Base-by-base conservation (phyloP, 176 grass and related monocot species). In the Cocos nucifera region DNA sequence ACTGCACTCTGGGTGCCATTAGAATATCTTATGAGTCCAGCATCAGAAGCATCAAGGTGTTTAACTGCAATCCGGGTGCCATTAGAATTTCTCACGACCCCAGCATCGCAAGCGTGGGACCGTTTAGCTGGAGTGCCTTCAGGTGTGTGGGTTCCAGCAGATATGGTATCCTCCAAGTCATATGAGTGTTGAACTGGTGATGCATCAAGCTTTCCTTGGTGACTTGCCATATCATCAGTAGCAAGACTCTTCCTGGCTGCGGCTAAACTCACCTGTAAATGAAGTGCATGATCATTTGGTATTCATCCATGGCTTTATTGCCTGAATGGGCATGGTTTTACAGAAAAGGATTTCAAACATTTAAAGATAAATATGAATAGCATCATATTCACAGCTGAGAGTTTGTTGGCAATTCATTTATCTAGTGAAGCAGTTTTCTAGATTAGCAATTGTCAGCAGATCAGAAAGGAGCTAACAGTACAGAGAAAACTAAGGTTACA, bases 231-330 rank as follows among this genome's bases (percentile, higher is more conserved):
- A 5, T 86, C 64, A 63, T 86, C 76, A 78, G 77, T 69, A 69
- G 62, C 54, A 51, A 95, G 74, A 57, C 70, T 86, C 82, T 89
- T 95, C 71, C 86, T 95, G 54, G 85, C 89, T 55, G 79, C 76
- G 22, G 81, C 85, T 69, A 95, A 76, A 58, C 73, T 95, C 57
- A 80, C 51, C 89, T 89, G 85, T 61, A 80, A 82, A 20, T n/a
- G 3, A 44, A 12, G 9, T 44, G 35, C 35, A 44, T 44, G 35
- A 44, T 44, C 10, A 44, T 12, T 44, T 44, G 32, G 32, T 35
- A 35, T 35, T 35, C 32, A 35, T 35, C 32, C 32, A 7, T 35
- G 8, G 5, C 26, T 2, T 35, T 6, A 35, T 35, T 35, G 32
- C 32, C 32, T 10, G 32, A 35, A 8, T 6, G 35, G 10, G 35